Conservation (phyloP, 2,329 filamentous ascomycete genomes). For the Hypomyces perniciosus region DNA sequence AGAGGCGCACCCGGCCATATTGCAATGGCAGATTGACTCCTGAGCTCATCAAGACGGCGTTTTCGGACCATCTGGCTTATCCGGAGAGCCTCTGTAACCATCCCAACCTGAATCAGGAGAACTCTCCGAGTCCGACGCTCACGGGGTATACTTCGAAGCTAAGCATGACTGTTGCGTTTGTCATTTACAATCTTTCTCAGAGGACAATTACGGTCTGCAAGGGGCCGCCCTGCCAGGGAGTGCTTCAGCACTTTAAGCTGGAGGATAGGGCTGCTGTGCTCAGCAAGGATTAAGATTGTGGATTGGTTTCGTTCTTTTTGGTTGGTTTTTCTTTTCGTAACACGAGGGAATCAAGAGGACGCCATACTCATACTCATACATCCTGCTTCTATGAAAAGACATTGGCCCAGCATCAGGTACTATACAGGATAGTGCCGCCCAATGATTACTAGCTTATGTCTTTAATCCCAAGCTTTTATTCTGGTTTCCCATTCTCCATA, state of each 20-base stretch:
- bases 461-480: too few relatives aligned
- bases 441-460: too few relatives aligned
- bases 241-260: conserved; percentile 2
- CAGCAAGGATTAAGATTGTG: not conserved
- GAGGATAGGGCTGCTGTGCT: not conserved
- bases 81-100: conserved; percentile 20
- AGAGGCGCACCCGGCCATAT: conserved; percentile 6
- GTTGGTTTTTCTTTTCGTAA: too few relatives aligned
- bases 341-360: too few relatives aligned
- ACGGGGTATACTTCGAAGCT: not conserved
- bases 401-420: too few relatives aligned
- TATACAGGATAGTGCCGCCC: too few relatives aligned
- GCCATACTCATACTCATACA: too few relatives aligned
- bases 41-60: conserved; percentile 13
- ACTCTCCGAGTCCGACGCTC: not conserved
- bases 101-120: conserved; percentile 10
- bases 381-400: too few relatives aligned
- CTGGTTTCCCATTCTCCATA: too few relatives aligned
- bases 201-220: conserved; percentile 17
- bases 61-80: conserved; percentile 19
- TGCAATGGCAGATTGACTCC: conserved; percentile 1
- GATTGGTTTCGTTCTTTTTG: too few relatives aligned
- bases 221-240: conserved; percentile 19
- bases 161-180: conserved; percentile 18
- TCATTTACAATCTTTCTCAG: conserved; percentile 19